A percentile compares a stretch with the other conserved stretches of the same genome.
Conservation (phyloP, 176 grass and related monocot species). For the Areca catechu region DNA sequence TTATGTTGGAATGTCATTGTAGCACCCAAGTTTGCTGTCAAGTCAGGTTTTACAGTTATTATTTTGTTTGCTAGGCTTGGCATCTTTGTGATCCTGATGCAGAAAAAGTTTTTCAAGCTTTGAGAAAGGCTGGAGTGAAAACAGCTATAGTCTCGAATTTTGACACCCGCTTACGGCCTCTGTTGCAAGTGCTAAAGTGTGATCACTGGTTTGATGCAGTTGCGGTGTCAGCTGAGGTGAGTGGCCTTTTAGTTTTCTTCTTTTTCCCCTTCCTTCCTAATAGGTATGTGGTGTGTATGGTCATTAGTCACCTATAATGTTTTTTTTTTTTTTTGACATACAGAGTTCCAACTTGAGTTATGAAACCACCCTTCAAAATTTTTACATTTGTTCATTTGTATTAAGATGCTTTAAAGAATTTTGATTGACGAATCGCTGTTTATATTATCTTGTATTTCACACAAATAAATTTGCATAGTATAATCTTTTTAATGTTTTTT, state of each 20-base stretch:
- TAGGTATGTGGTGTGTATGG: no score
- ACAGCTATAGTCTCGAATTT: conserved; percentile 92
- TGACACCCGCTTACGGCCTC: conserved; percentile 73
- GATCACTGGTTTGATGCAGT: conserved; percentile 93
- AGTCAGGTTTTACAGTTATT: conserved; percentile 16
- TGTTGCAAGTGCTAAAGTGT: conserved; percentile 79
- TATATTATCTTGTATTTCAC: no score
- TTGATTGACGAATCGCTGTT: no score
- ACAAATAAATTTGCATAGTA: no score
- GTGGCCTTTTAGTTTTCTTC: neutral
- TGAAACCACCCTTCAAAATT: no score
- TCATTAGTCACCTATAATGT: no score
- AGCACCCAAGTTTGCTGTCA: neutral
- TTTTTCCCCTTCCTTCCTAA: neutral
- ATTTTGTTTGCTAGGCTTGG: conserved; percentile 66
- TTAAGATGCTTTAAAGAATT: no score
- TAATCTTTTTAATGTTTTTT: no score
- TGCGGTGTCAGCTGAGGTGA: conserved; percentile 82
- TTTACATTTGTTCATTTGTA: no score
- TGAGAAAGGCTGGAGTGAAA: conserved; percentile 86
- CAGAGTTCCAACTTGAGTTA: no score
- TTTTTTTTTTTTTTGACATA: no score
- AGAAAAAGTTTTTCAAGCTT: conserved; percentile 57
- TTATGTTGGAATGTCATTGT: neutral
- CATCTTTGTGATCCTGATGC: conserved; percentile 76